phyloP scores from a whole-genome alignment of 2,329 filamentous ascomycete species.

The Plenodomus biglobosus region DNA sequence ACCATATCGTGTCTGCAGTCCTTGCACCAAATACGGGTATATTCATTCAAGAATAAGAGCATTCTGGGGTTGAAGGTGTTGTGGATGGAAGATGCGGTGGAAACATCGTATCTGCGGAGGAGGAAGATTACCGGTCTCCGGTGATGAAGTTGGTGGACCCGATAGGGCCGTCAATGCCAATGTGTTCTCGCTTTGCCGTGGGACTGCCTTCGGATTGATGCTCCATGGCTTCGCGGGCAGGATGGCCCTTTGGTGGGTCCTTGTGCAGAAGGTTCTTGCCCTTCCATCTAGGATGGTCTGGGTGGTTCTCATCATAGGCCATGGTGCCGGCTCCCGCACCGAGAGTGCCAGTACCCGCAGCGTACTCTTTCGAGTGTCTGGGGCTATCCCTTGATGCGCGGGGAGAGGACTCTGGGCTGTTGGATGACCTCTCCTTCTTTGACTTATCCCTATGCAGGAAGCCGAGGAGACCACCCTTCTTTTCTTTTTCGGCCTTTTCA shows the following conservation, averaged over 20 bases:
- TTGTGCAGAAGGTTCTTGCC: slow-evolving; percentile 46
- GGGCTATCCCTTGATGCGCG: slow-evolving; percentile 20
- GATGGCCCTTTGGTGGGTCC: slow-evolving; percentile 44
- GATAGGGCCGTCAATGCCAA: slow-evolving; percentile 37
- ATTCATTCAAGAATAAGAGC: slow-evolving; percentile 48
- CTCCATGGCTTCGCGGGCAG: slow-evolving; percentile 32
- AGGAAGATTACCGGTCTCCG: slow-evolving; percentile 28
- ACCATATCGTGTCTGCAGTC: slow-evolving; percentile 43
- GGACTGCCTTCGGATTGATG: slow-evolving; percentile 16
- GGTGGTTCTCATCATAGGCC: slow-evolving; percentile 23
- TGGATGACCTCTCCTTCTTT: slow-evolving; percentile 31
- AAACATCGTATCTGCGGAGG: slow-evolving; percentile 8
- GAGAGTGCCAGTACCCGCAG: slow-evolving; percentile 21
- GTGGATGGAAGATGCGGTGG: too few relatives aligned
- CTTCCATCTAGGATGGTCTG: slow-evolving; percentile 23
- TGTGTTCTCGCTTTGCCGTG: slow-evolving; percentile 26
- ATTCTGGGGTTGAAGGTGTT: slow-evolving; percentile 40
- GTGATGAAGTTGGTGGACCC: slow-evolving; percentile 27
- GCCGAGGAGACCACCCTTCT: slow-evolving; percentile 44
- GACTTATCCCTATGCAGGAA: slow-evolving; percentile 49
- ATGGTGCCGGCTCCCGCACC: slow-evolving; percentile 22
- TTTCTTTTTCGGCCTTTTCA: slow-evolving; percentile 32
- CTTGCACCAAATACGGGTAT: slow-evolving; percentile 44
- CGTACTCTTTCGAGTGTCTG: slow-evolving; percentile 29
- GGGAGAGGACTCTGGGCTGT: slow-evolving; percentile 19